Evolutionary conservation across 495 filamentous ascomycete genomes (phyloP), one percentile per base, ranked within the genome.

Genomic region (Bombardia bombarda): DNA sequence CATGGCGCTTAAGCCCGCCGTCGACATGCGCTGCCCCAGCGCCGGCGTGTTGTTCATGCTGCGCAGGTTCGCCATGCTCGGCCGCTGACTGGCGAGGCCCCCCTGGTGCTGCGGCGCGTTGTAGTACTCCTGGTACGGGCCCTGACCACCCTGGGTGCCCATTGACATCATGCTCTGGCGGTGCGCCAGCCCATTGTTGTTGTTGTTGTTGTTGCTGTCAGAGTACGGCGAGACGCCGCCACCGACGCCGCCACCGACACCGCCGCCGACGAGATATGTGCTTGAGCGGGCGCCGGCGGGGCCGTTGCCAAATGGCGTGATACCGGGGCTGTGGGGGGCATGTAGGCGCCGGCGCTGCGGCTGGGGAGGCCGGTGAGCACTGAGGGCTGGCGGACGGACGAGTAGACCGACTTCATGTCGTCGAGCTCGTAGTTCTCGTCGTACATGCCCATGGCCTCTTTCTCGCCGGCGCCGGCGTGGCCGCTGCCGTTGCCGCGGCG

Each of bases 381-480:
- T 0, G 89, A 95, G 2, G 89, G 86, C 18, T 93, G 92, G 63
- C 88, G 89, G 48, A 90, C 86, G 2, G 89, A 94, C 7, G 90
- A 96, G 65, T 97, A 96, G 42, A 93, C 79, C 1, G 87, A 94
- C 55, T 90, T 89, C 75, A 96, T 92, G 54, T 98, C 92, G 56
- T 98, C 92, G 83, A 97, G 88, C 61, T 97, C 92, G 66, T 87
- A 87, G 14, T 66, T 80, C 49, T 87, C 83, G 19, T 79, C 74
- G 52, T 86, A 88, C 23, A 67, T 64, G 25, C 66, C 69, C 26
- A 65, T 60, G 32, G 60, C 65, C 24, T 58, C 58, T 18, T 47
- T 32, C 26, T 31, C 47, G 41, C 62, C 60, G 70, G 93, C 93
- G 68, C 95, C 89, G 28, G 66, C 57, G 36, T 73, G 68, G 32